phyloP scores from a whole-genome alignment of 306 rosid species.

The Cicer judaicum region DNA sequence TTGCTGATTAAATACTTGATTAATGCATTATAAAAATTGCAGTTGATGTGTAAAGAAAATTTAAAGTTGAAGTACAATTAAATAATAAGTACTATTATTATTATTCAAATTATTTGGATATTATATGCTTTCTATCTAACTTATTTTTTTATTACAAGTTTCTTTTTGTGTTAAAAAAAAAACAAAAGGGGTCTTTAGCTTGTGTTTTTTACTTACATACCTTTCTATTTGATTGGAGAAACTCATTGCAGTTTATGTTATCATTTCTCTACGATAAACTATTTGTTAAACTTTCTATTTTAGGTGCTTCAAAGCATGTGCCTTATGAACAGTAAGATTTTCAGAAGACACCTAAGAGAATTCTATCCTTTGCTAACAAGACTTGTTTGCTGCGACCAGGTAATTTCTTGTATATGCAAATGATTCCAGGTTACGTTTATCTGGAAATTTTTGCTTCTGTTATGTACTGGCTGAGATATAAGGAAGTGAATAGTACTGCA shows the following conservation, averaged over 20 bases:
- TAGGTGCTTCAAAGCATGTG: conserved; percentile 96
- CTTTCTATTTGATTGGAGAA: conserved; percentile 30
- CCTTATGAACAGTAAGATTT: conserved; percentile 83
- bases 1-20: not conserved
- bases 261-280: conserved; percentile 32
- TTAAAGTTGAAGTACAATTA: too few relatives aligned
- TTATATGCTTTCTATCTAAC: not conserved
- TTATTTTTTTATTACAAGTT: conserved; percentile 3
- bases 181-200: conserved; percentile 11
- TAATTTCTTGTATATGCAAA: conserved; percentile 47
- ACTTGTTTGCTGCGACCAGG: conserved; percentile 98
- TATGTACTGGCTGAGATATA: conserved; percentile 28
- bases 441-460: conserved; percentile 32
- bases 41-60: conserved; percentile 1
- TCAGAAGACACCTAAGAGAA: conserved; percentile 88
- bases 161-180: conserved; percentile 15
- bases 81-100: not conserved
- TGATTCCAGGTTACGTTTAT: conserved; percentile 31
- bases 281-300: conserved; percentile 40
- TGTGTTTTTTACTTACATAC: conserved; percentile 29
- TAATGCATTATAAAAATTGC: conserved; percentile 23
- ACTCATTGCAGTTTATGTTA: conserved; percentile 9
- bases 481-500: conserved; percentile 18
- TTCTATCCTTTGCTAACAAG: conserved; percentile 93
- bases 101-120: conserved; percentile 18